phyloP scores from a whole-genome alignment of 164 flowering plant species.

The Magnolia changhungtana region DNA sequence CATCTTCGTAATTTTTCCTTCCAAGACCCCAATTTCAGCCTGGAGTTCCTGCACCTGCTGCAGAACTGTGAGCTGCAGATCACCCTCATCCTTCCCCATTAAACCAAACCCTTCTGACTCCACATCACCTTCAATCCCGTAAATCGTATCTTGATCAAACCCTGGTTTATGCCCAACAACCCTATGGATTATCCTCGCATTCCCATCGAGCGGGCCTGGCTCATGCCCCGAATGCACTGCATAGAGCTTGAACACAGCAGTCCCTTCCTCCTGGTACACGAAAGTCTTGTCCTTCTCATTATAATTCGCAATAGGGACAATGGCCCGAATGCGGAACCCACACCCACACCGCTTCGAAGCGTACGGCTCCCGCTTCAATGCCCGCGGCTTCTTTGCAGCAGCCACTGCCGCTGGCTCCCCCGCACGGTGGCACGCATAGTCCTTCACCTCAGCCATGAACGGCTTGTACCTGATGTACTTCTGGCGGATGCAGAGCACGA shows the following conservation, averaged over 20 bases:
- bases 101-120: constrained; percentile 60
- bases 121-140: constrained; percentile 71
- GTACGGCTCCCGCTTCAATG: constrained; percentile 90
- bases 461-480: constrained; percentile 97
- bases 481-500: constrained; percentile 93
- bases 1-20: constrained; percentile 56
- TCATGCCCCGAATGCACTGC: constrained; percentile 98
- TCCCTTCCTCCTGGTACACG: constrained; percentile 92
- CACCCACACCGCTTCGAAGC: constrained; percentile 95
- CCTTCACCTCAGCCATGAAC: constrained; percentile 98
- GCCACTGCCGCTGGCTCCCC: constrained; percentile 90
- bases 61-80: constrained; percentile 51
- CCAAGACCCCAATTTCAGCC: constrained; percentile 63
- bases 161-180: constrained; percentile 81
- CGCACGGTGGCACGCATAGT: constrained; percentile 96
- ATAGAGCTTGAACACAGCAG: constrained; percentile 86
- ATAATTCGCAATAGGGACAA: constrained; percentile 87
- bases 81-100: constrained; percentile 60
- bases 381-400: constrained; percentile 61
- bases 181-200: constrained; percentile 96
- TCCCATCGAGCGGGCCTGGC: constrained; percentile 96
- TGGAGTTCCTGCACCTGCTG: constrained; percentile 78
- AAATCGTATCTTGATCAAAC: constrained; percentile 60
- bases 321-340: constrained; percentile 94
- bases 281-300: constrained; percentile 96